Base-by-base conservation (phyloP, 1,284 basidiomycete genomes). In the Puccinia polysora region DNA sequence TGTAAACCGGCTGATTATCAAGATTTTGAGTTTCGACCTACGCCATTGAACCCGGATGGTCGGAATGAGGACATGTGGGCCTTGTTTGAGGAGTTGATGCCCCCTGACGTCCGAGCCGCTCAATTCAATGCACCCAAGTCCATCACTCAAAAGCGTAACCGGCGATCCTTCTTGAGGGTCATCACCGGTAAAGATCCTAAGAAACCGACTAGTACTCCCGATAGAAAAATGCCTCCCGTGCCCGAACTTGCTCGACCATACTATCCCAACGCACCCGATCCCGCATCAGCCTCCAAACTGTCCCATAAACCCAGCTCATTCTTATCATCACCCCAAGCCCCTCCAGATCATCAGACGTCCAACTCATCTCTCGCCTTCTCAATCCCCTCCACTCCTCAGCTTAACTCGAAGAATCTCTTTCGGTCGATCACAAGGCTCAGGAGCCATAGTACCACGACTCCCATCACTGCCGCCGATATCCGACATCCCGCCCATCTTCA, bases 41-140 rank as follows among this genome's bases (percentile, higher is more conserved):
- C 55, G 25, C 30, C 52, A 25, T 15, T 62, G 6, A 50, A 52
- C 28, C 38, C 65, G n/a, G 74, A 77, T 43, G 75, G 65, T 4
- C 59, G 74, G 23, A 75, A 75, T 32, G 78, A 77, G 40, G 77
- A 78, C 12, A 50, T 75, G 0, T 79, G 78, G 78, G 73, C 76
- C 18, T 67, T 78, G 18, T 74, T 78, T 8, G 77, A 78, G 62
- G 78, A 79, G 71, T 64, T 75, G 2, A 75, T 79, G 15, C 78
- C 78, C n/a, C 30, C 52, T 15, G 78, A 77, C 55, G 78, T 78
- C 59, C 70, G 75, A 23, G 71, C 59, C 45, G 59, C 59, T 4
- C 59, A 49, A n/a, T 28, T n/a, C 2, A 47, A n/a, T 49, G 25
- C 59, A 32, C 30, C 8, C 45, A 47, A 62, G 20, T 2, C 28